phyloP scores from a whole-genome alignment of 148 eudicot genomes.

The Suaeda aralocaspica region DNA sequence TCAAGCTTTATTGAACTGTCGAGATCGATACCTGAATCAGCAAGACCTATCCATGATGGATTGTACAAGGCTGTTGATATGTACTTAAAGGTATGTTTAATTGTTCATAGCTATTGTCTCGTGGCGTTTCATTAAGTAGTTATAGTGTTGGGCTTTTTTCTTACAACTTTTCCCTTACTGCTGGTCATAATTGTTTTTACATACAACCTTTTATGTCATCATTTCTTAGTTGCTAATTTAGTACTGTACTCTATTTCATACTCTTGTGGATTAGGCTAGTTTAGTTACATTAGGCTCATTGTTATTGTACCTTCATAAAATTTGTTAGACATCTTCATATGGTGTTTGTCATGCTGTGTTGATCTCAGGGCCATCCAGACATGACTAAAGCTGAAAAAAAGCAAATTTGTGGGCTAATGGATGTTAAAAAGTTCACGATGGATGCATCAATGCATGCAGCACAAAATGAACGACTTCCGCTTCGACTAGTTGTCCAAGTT shows the following conservation, averaged over 20 bases:
- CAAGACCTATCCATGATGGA: constrained; percentile 81
- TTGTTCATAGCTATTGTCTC: too few species aligned
- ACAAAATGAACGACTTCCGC: constrained; percentile 79
- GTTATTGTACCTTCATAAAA: too few species aligned
- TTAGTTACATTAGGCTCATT: too few species aligned
- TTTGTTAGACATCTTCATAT: too few species aligned
- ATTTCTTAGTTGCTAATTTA: too few species aligned
- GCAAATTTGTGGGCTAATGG: constrained; percentile 66
- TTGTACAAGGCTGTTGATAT: constrained; percentile 65
- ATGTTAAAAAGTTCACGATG: constrained; percentile 60
- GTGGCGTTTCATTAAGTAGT: too few species aligned
- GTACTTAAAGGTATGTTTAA: constrained; percentile 63
- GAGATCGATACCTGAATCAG: constrained; percentile 54
- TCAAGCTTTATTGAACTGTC: constrained; percentile 48
- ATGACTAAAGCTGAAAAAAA: constrained; percentile 62
- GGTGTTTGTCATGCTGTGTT: neutral
- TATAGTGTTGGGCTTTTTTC: too few species aligned
- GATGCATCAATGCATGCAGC: constrained; percentile 79
- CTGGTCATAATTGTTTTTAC: too few species aligned
- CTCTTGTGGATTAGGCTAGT: too few species aligned
- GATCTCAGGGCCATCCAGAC: constrained; percentile 57
- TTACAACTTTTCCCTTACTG: too few species aligned
- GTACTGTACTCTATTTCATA: too few species aligned
- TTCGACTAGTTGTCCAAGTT: constrained; percentile 76
- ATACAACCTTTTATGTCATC: too few species aligned